A percentile compares a stretch with the other conserved stretches of the same genome.
phyloP scores from a whole-genome alignment of 768 basidiomycete genomes.

The Strobilomyces dryophilus region DNA sequence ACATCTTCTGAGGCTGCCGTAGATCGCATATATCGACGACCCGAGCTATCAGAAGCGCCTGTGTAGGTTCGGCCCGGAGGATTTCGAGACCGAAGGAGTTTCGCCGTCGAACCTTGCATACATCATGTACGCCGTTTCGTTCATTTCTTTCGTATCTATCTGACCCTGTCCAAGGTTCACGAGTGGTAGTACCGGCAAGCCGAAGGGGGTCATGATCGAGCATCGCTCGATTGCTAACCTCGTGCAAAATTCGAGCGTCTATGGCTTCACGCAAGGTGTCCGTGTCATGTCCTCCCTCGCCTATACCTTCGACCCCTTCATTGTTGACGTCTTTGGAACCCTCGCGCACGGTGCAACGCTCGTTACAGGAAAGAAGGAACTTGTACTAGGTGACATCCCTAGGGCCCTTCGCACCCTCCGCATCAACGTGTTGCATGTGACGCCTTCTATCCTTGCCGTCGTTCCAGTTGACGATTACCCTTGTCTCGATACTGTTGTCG shows the following conservation, averaged over 20 bases:
- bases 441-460: slow-evolving; percentile 28
- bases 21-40: slow-evolving; percentile 30
- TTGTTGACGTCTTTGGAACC: slow-evolving; percentile 16
- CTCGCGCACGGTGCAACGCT: slow-evolving; percentile 20
- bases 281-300: slow-evolving; percentile 28
- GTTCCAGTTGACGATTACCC: slow-evolving; percentile 26
- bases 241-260: slow-evolving; percentile 18
- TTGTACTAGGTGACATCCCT: slow-evolving; percentile 29
- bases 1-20: not conserved
- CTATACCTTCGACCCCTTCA: slow-evolving; percentile 28
- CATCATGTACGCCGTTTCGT: slow-evolving; percentile 22
- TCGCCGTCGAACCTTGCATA: slow-evolving; percentile 21
- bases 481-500: slow-evolving; percentile 25
- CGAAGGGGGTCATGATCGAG: slow-evolving; percentile 23
- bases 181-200: slow-evolving; percentile 23
- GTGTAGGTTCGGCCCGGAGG: slow-evolving; percentile 9
- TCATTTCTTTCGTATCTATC: not conserved
- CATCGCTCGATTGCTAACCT: slow-evolving; percentile 20
- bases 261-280: slow-evolving; percentile 20
- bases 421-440: slow-evolving; percentile 26
- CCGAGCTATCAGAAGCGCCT: slow-evolving; percentile 25
- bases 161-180: slow-evolving; percentile 15
- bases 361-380: slow-evolving; percentile 21
- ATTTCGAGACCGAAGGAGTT: slow-evolving; percentile 18
- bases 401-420: slow-evolving; percentile 25